A percentile compares a stretch with the other conserved stretches of the same genome.
phyloP scores from a whole-genome alignment of 2,329 filamentous ascomycete species.

The Clonostachys sp. region DNA sequence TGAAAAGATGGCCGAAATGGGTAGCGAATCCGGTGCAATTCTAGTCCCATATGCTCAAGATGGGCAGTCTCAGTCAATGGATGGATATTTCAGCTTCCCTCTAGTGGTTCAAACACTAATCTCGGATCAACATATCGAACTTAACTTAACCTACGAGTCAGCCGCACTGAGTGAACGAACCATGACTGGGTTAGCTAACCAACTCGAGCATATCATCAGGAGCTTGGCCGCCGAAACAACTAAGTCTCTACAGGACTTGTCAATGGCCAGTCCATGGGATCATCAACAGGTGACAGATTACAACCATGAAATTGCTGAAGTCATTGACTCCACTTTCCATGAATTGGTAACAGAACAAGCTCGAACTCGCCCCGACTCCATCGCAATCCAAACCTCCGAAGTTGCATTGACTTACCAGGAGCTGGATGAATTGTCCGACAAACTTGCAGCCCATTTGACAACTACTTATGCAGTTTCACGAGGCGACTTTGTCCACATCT shows the following conservation, averaged over 20 bases:
- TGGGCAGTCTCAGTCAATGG: constrained; percentile 15
- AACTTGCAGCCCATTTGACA: constrained; percentile 26
- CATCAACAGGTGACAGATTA: not conserved
- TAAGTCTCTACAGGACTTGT: not conserved
- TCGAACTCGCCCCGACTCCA: not conserved
- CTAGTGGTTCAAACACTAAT: not conserved
- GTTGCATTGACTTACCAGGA: constrained; percentile 32
- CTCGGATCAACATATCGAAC: not conserved
- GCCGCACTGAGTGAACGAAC: not conserved
- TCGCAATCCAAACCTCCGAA: constrained; percentile 29
- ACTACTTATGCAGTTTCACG: not conserved
- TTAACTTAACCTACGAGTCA: not conserved
- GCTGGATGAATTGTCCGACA: constrained; percentile 27
- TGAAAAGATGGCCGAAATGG: constrained; percentile 1
- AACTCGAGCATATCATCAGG: constrained; percentile 9
- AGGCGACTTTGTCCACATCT: constrained; percentile 1
- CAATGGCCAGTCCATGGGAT: constrained; percentile 3
- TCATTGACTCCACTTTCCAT: constrained; percentile 1
- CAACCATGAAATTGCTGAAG: not conserved
- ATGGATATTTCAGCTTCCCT: constrained; percentile 1
- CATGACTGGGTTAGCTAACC: constrained; percentile 3
- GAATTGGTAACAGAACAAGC: constrained; percentile 1
- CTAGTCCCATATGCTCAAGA: not conserved
- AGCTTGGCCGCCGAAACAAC: constrained; percentile 8
- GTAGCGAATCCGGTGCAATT: not conserved